Evolutionary conservation across 1,284 basidiomycete species (phyloP).

Genomic region (Thelephora terrestris): DNA sequence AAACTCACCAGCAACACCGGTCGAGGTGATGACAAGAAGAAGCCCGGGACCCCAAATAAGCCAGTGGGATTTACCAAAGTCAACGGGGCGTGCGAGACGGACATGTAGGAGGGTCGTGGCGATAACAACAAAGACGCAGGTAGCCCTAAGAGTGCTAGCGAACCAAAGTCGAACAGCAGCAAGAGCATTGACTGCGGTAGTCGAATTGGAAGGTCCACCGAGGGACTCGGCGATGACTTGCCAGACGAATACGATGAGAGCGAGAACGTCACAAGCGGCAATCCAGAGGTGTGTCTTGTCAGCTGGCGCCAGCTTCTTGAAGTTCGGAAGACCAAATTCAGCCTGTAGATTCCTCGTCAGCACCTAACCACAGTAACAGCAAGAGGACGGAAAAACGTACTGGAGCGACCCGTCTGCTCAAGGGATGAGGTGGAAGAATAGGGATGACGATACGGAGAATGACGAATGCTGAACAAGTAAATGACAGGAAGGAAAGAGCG

Average conservation of each 20-base stretch:
- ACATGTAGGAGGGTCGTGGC: constrained; percentile 56
- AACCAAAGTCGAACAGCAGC: constrained; percentile 54
- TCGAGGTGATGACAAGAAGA: constrained; percentile 43
- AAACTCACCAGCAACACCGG: constrained; percentile 35
- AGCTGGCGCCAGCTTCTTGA: constrained; percentile 48
- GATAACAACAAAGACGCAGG: constrained; percentile 49
- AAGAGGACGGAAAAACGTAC: constrained; percentile 29
- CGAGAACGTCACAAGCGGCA: constrained; percentile 49
- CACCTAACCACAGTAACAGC: constrained; percentile 5
- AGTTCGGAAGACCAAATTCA: constrained; percentile 61
- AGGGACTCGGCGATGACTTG: constrained; percentile 44
- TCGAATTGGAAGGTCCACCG: constrained; percentile 32
- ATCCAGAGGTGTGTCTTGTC: constrained; percentile 67
- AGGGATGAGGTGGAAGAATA: constrained; percentile 56
- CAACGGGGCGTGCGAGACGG: constrained; percentile 53
- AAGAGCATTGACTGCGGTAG: constrained; percentile 34
- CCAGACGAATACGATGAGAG: constrained; percentile 54
- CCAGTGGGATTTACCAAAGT: constrained; percentile 57
- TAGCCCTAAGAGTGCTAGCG: constrained; percentile 49
- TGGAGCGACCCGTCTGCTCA: constrained; percentile 59
- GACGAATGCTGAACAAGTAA: constrained; percentile 58
- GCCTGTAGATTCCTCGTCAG: constrained; percentile 31
- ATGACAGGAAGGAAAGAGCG: constrained; percentile 55
- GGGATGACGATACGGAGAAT: constrained; percentile 63
- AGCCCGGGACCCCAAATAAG: constrained; percentile 56